Evolutionary conservation across 2,329 filamentous ascomycete species (phyloP).

Genomic region (Knufia petricola): DNA sequence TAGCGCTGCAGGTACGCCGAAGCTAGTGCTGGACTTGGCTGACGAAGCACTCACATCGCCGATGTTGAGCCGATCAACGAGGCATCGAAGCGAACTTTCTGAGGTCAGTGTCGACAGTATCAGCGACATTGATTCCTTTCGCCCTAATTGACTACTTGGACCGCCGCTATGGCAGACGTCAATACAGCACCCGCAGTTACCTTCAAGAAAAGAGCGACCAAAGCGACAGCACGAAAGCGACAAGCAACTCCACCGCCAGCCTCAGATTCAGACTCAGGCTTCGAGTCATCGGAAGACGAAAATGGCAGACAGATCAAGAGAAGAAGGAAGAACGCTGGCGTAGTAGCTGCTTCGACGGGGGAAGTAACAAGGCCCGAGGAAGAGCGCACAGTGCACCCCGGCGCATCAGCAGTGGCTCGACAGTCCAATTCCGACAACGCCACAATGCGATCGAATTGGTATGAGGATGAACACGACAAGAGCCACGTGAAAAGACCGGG

Average conservation of each 20-base stretch:
- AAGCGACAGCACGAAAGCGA: conserved; percentile 68
- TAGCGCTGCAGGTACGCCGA: background rate
- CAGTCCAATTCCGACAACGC: conserved; percentile 69
- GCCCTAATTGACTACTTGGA: background rate
- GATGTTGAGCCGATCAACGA: background rate
- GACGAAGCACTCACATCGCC: conserved; percentile 4
- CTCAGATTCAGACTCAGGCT: conserved; percentile 50
- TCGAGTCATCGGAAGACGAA: conserved; percentile 67
- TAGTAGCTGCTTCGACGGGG: conserved; percentile 53
- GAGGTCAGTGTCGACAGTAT: too few relatives aligned
- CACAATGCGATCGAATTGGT: conserved; percentile 84
- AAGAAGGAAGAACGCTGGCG: conserved; percentile 57
- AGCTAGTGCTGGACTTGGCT: conserved; percentile 5
- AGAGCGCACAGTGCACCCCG: conserved; percentile 46
- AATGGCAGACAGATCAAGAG: conserved; percentile 69
- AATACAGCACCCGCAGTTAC: conserved; percentile 28
- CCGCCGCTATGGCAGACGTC: conserved; percentile 22
- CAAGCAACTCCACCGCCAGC: conserved; percentile 63
- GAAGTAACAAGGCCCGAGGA: conserved; percentile 31
- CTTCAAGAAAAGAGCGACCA: conserved; percentile 80
- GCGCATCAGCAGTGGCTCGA: conserved; percentile 51
- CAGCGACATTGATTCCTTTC: background rate
- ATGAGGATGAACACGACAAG: conserved; percentile 56
- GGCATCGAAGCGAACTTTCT: background rate
- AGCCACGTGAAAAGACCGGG: conserved; percentile 40